These are phyloP conservation scores for Glycyrrhiza uralensis DNA, from an alignment of 306 rosid genomes.

Conservation along the genomic window DNA sequence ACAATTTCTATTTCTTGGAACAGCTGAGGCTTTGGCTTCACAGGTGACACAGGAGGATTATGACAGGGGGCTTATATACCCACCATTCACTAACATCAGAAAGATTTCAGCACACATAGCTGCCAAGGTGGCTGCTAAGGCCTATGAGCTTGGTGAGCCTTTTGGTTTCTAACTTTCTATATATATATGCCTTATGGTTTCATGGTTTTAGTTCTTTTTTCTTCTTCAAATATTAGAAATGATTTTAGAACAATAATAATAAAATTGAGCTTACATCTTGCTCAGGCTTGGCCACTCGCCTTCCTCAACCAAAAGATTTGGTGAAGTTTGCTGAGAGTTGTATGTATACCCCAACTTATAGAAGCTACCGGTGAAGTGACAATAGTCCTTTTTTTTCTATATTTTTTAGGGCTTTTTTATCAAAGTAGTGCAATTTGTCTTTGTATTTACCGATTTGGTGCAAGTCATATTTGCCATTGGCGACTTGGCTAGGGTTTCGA, in stretches of 20 bases:
- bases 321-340: slow-evolving; percentile 79
- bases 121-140: slow-evolving; percentile 81
- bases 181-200: background rate
- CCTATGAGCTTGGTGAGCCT: slow-evolving; percentile 83
- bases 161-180: background rate
- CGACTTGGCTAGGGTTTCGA: too few species aligned
- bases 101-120: slow-evolving; percentile 94
- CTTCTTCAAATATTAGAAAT: background rate
- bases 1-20: slow-evolving; percentile 28
- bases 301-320: slow-evolving; percentile 85
- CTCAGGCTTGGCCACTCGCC: slow-evolving; percentile 87
- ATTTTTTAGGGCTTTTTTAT: slow-evolving; percentile 2
- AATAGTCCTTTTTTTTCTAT: background rate
- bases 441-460: too few species aligned
- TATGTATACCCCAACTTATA: slow-evolving; percentile 81
- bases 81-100: slow-evolving; percentile 84
- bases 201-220: background rate
- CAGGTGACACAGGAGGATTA: slow-evolving; percentile 65
- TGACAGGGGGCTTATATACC: slow-evolving; percentile 83
- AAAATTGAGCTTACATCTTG: slow-evolving; percentile 11
- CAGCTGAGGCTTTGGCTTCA: slow-evolving; percentile 93
- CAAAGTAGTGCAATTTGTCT: too few species aligned
- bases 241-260: background rate
- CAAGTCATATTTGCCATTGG: too few species aligned
- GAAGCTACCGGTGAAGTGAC: slow-evolving; percentile 55